phyloP scores from a whole-genome alignment of 148 eudicot species.

The Cornus kousa region DNA sequence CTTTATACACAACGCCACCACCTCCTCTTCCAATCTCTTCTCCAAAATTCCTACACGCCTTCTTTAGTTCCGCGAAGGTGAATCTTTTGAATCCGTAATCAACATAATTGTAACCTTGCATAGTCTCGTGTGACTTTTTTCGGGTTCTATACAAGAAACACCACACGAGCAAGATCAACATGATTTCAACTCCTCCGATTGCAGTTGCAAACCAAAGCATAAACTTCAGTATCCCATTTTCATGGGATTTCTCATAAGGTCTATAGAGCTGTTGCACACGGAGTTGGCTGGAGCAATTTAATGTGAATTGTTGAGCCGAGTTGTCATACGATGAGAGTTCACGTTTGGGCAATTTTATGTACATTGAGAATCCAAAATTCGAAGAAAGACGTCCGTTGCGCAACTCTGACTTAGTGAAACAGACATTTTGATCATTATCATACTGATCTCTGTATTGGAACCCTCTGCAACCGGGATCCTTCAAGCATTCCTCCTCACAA shows the following conservation, averaged over 20 bases:
- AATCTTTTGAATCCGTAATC: not conserved
- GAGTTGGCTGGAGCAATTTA: not conserved
- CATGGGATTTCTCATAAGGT: not conserved
- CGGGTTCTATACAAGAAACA: not conserved
- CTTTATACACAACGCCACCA: not conserved
- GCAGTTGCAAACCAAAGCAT: not conserved
- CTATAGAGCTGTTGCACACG: not conserved
- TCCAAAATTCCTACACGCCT: not conserved
- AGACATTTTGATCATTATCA: not conserved
- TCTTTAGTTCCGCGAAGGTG: not conserved
- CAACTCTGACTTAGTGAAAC: slow-evolving; percentile 7
- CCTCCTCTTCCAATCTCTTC: slow-evolving; percentile 10
- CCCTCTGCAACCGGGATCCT: slow-evolving; percentile 11
- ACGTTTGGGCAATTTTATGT: slow-evolving; percentile 1
- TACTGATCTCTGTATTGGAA: slow-evolving; percentile 10
- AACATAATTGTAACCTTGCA: not conserved
- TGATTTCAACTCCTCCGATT: not conserved
- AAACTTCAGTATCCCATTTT: not conserved
- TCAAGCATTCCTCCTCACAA: slow-evolving; percentile 11
- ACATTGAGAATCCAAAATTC: not conserved
- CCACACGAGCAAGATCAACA: not conserved
- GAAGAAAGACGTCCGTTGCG: slow-evolving; percentile 10
- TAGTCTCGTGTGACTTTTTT: not conserved
- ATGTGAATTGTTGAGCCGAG: not conserved
- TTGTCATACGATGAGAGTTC: not conserved